Evolutionary conservation across 306 rosid genomes (phyloP), one percentile per base, ranked within the genome.

Genomic region (Erythrophleum fordii): DNA sequence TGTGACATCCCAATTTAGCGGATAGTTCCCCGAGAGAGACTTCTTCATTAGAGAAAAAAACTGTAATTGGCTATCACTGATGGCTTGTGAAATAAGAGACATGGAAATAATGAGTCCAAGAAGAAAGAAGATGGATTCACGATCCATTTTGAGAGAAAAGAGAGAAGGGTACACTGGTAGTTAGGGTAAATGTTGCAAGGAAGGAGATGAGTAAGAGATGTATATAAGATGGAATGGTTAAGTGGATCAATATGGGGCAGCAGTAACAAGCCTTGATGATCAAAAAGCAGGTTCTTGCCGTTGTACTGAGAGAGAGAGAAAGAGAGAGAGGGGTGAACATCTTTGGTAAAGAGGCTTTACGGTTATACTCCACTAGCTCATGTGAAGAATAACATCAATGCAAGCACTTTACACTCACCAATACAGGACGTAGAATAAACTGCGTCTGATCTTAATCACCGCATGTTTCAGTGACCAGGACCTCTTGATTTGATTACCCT

Each of bases 281-380:
- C 82, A 86, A 81, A 87, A 82, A 77, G 84, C 69, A 85, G 91
- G 89, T 82, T 87, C 87, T 86, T 86, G 92, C 58, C 82, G 78
- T 71, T 11, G 65, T 71, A 81, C 39, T 75, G 41, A 51, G 2
- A 53, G 75, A 74, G 82, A 55, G 41, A 51, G 2, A 53, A 71
- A 74, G 82, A 55, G 34, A 80, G 75, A 55, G 78, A 42, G 79
- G 45, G 53, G 67, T 71, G 69, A 82, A 77, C 87, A 58, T 86
- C 86, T 90, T 92, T 87, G 91, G 56, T 82, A 92, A 92, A 91
- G 97, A 83, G 60, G 82, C 97, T 92, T 92, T 91, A 75, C 14
- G 85, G 86, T 89, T 91, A 87, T 83, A 84, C 97, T 88, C 97
- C 92, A 92, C 93, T 79, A 78, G 65, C 51, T 46, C 71, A 29